A percentile compares a stretch with the other conserved stretches of the same genome.
Evolutionary conservation across 140 eudicot species (phyloP).

Genomic region (Erigeron philadelphicus): DNA sequence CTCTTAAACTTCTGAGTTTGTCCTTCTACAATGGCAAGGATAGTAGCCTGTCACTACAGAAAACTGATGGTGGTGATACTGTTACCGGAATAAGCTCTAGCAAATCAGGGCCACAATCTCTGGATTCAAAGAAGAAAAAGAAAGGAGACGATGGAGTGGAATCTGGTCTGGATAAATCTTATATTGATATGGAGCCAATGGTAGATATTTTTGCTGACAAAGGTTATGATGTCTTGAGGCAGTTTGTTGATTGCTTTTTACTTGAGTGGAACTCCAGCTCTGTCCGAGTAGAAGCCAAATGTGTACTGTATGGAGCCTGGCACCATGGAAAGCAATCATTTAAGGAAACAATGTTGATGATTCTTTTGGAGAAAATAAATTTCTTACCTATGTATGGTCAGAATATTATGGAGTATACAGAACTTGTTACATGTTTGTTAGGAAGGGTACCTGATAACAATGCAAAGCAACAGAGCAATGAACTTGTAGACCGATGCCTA

Average conservation of each 20-base stretch:
- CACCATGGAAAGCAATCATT: slow-evolving; percentile 77
- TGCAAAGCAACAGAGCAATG: slow-evolving; percentile 60
- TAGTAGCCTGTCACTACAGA: slow-evolving; percentile 47
- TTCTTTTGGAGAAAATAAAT: slow-evolving; percentile 72
- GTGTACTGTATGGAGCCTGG: slow-evolving; percentile 85
- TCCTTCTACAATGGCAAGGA: slow-evolving; percentile 93
- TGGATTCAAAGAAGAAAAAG: slow-evolving; percentile 92
- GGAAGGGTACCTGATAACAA: slow-evolving; percentile 68
- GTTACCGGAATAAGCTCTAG: slow-evolving; percentile 39
- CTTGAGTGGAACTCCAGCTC: slow-evolving; percentile 97
- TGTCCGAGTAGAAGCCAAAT: slow-evolving; percentile 87
- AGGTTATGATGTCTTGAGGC: slow-evolving; percentile 64
- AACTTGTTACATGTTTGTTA: slow-evolving; percentile 67
- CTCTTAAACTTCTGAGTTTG: slow-evolving; percentile 78
- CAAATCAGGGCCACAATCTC: slow-evolving; percentile 62
- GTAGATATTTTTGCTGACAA: slow-evolving; percentile 71
- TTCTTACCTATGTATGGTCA: slow-evolving; percentile 92
- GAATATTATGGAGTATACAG: slow-evolving; percentile 85
- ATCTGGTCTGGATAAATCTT: slow-evolving; percentile 68
- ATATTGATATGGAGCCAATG: slow-evolving; percentile 83
- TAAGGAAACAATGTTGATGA: slow-evolving; percentile 66
- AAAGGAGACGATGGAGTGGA: slow-evolving; percentile 85
- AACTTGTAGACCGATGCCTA: slow-evolving; percentile 77
- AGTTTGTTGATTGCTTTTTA: slow-evolving; percentile 77
- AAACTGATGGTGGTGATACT: slow-evolving; percentile 64